Percentiles rank a stretch among this genome's conserved stretches.
Evolutionary conservation across 768 basidiomycete genomes (phyloP).

Genomic region (Boletellus sp.): DNA sequence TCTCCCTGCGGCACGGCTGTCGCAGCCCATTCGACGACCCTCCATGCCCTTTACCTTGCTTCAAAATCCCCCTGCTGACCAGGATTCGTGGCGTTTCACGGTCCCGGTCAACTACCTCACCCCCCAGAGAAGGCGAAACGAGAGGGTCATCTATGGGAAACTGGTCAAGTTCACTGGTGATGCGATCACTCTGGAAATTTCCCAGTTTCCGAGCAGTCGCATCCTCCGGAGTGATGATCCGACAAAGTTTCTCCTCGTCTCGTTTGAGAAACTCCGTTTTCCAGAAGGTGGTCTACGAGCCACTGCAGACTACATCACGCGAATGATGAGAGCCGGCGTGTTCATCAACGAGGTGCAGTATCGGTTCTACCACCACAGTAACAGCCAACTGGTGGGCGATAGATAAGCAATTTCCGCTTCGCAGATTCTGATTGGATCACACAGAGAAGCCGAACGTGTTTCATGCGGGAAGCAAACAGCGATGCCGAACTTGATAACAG

Average conservation of each 20-base stretch:
- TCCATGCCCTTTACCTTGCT: slow-evolving; percentile 31
- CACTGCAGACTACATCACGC: slow-evolving; percentile 52
- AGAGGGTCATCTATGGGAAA: slow-evolving; percentile 39
- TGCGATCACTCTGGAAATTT: slow-evolving; percentile 48
- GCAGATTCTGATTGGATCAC: not conserved
- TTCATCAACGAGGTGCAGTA: slow-evolving; percentile 58
- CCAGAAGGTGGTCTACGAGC: slow-evolving; percentile 47
- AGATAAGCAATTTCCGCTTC: not conserved
- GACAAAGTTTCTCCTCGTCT: slow-evolving; percentile 51
- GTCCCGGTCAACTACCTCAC: slow-evolving; percentile 31
- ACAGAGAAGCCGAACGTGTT: slow-evolving; percentile 62
- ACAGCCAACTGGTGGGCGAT: slow-evolving; percentile 56
- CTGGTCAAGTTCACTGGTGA: slow-evolving; percentile 48
- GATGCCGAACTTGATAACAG: slow-evolving; percentile 56
- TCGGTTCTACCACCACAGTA: slow-evolving; percentile 69
- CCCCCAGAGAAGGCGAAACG: slow-evolving; percentile 24
- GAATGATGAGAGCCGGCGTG: slow-evolving; percentile 52
- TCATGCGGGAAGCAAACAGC: slow-evolving; percentile 49
- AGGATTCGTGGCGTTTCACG: slow-evolving; percentile 50
- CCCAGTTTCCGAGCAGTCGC: slow-evolving; percentile 53
- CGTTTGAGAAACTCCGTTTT: slow-evolving; percentile 53
- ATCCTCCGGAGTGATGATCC: slow-evolving; percentile 56
- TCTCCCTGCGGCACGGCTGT: not conserved
- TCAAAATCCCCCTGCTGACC: slow-evolving; percentile 43
- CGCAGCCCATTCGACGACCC: not conserved